Conservation (phyloP, 1,284 basidiomycete genomes). For the Marasmius tenuissimus region DNA sequence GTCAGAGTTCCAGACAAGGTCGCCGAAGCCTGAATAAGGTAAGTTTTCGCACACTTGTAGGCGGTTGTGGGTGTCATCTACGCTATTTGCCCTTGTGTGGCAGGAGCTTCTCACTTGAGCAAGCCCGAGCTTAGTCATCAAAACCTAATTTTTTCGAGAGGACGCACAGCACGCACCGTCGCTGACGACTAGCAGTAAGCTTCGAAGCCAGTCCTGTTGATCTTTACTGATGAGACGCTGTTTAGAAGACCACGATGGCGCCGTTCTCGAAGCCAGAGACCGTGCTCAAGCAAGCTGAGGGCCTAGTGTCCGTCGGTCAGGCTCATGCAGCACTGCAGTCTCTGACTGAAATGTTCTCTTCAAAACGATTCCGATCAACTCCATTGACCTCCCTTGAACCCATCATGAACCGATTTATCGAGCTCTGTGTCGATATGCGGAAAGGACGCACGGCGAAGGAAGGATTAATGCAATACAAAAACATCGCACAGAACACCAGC, state of each 20-base stretch:
- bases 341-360: constrained; percentile 89
- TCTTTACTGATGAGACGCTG: background rate
- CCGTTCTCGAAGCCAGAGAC: constrained; percentile 92
- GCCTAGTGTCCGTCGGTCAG: constrained; percentile 89
- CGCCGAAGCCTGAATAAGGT: too few species aligned
- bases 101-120: too few species aligned
- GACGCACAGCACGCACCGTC: background rate
- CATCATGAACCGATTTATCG: constrained; percentile 92
- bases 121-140: background rate
- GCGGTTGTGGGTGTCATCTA: background rate
- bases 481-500: constrained; percentile 91
- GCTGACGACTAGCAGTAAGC: background rate
- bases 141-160: constrained; percentile 1
- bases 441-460: constrained; percentile 94
- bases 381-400: constrained; percentile 91
- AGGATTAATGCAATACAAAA: constrained; percentile 95
- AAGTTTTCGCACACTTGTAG: too few species aligned
- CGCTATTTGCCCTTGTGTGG: background rate
- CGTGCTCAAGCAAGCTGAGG: constrained; percentile 89
- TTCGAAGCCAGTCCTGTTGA: background rate
- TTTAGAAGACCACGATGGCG: constrained; percentile 55
- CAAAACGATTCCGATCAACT: constrained; percentile 93
- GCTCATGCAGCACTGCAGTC: constrained; percentile 87
- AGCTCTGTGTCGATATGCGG: constrained; percentile 94
- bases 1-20: too few species aligned